Conservation (phyloP, 2,329 filamentous ascomycete genomes). For the Pseudogymnoascus sp. region DNA sequence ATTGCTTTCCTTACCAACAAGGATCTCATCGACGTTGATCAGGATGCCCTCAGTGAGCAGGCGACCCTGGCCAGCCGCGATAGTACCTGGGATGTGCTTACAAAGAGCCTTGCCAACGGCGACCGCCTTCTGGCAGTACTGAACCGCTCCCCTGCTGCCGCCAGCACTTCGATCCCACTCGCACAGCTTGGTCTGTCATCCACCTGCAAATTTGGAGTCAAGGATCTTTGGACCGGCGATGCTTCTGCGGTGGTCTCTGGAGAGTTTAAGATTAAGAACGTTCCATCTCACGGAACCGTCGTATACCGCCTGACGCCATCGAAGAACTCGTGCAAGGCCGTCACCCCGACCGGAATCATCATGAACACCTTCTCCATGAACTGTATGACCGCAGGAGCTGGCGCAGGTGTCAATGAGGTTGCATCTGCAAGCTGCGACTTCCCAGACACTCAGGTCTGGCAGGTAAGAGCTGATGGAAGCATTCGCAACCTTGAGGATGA, state of each 20-base stretch:
- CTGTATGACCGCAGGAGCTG: slow-evolving; percentile 32
- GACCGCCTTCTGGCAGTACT: slow-evolving; percentile 41
- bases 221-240: slow-evolving; percentile 38
- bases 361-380: slow-evolving; percentile 41
- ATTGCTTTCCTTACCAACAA: slow-evolving; percentile 33
- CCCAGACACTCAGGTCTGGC: slow-evolving; percentile 38
- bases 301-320: slow-evolving; percentile 37
- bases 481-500: slow-evolving; percentile 33
- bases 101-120: slow-evolving; percentile 37
- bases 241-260: slow-evolving; percentile 24
- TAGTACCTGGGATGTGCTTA: slow-evolving; percentile 35
- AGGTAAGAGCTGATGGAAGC: slow-evolving; percentile 27
- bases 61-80: slow-evolving; percentile 37
- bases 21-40: slow-evolving; percentile 12
- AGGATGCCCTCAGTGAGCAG: slow-evolving; percentile 20
- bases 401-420: slow-evolving; percentile 22
- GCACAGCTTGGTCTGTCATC: slow-evolving; percentile 22
- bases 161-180: slow-evolving; percentile 28
- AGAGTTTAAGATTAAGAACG: slow-evolving; percentile 32
- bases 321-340: slow-evolving; percentile 18
- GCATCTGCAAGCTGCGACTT: slow-evolving; percentile 34
- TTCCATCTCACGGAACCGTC: slow-evolving; percentile 28
- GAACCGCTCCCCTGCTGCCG: slow-evolving; percentile 34
- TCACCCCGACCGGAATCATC: slow-evolving; percentile 40
- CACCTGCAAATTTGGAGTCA: slow-evolving; percentile 23